Evolutionary conservation across 768 basidiomycete genomes (phyloP), one percentile per base, ranked within the genome.

Genomic region (Lactarius vividus): DNA sequence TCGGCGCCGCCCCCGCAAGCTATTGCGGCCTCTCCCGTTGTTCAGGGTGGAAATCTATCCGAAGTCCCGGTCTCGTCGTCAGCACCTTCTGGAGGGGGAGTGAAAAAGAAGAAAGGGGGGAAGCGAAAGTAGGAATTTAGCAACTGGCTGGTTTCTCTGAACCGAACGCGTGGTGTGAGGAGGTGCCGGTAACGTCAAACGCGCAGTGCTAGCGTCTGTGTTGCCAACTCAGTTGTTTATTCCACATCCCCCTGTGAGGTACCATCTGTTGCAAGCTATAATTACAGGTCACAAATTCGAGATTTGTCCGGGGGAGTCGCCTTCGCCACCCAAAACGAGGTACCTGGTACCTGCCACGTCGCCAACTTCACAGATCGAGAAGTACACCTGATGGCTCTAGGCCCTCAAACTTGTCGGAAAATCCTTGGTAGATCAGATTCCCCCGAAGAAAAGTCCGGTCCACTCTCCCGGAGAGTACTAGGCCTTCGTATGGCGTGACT

Each of bases 401-500:
- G 9, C 70, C 66, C 0, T 37, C 37, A 59, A 74, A 73, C 18
- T 65, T 64, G 26, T 80, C 79, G n/a, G 70, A 73, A 5, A 62
- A 61, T 18, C 57, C 68, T 66, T 86, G 83, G 75, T 91, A 97
- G 0, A 89, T 83, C 54, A 89, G 74, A 20, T 74, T 70, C 2
- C 94, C 96, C 5, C 94, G 84, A n/a, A 98, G 78, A 74, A 84
- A 92, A 0, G 92, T 94, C 75, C 88, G 80, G 65, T 85, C 79
- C 40, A 95, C 91, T n/a, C 79, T 78, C 0, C 96, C 96, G 18
- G 71, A 78, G 53, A 97, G 80, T 20, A 72, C 80, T 71, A 84
- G 79, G 5, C 94, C 95, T 70, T 91, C 84, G 74, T 96, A 98
- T 2, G 96, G 92, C 4, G 92, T 92, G 23, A 97, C 73, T 76